These are phyloP conservation scores for Tolypocladium cylindrosporum DNA, from an alignment of 2,329 filamentous ascomycete species.

Conservation along the genomic window DNA sequence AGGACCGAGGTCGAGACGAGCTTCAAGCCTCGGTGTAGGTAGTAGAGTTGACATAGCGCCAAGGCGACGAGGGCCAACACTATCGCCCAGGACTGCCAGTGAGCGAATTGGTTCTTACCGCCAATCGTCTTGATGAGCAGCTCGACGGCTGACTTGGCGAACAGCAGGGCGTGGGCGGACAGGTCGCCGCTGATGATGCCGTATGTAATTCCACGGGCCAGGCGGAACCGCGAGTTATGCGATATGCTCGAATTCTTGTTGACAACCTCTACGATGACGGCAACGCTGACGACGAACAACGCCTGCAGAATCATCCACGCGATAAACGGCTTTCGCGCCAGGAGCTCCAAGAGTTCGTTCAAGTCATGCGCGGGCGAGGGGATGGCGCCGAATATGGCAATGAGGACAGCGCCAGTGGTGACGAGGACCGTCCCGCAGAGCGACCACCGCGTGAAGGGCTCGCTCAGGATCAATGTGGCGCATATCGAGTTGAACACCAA, in stretches of 20 bases:
- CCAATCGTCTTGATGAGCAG: slow-evolving; percentile 80
- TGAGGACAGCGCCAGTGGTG: slow-evolving; percentile 77
- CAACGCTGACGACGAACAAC: slow-evolving; percentile 59
- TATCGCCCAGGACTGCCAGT: slow-evolving; percentile 92
- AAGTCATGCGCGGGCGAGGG: slow-evolving; percentile 86
- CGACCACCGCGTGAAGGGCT: slow-evolving; percentile 93
- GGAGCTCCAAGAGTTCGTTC: slow-evolving; percentile 65
- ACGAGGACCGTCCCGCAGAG: slow-evolving; percentile 82
- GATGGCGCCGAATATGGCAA: slow-evolving; percentile 89
- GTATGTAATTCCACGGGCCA: slow-evolving; percentile 76
- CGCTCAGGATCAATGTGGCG: slow-evolving; percentile 82
- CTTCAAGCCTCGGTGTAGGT: slow-evolving; percentile 86
- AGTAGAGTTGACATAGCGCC: slow-evolving; percentile 87
- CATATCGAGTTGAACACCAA: slow-evolving; percentile 98
- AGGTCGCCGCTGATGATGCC: slow-evolving; percentile 86
- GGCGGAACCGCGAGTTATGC: slow-evolving; percentile 56
- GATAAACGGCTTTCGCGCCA: slow-evolving; percentile 67
- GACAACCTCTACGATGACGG: slow-evolving; percentile 50
- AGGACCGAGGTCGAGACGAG: slow-evolving; percentile 91
- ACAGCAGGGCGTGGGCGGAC: slow-evolving; percentile 83
- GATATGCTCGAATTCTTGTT: slow-evolving; percentile 41
- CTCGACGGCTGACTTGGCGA: slow-evolving; percentile 95
- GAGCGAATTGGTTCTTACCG: slow-evolving; percentile 83
- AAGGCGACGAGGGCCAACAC: slow-evolving; percentile 70
- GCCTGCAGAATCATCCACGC: slow-evolving; percentile 81